These are phyloP conservation scores for Skeletonema costatum DNA, from an alignment of 108 stramenopile genomes.

Conservation along the genomic window DNA sequence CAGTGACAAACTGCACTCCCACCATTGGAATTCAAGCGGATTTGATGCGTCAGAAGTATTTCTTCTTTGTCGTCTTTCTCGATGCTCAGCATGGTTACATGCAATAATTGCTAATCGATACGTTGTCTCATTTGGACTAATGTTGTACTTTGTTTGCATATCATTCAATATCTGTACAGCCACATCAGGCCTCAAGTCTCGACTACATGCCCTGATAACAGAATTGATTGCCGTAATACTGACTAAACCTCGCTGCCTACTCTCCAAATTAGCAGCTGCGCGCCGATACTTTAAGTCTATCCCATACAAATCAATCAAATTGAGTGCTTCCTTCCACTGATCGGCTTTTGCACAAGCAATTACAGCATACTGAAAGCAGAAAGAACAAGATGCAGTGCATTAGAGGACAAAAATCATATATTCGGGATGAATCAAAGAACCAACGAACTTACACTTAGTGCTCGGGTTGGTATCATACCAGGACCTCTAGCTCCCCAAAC, in stretches of 20 bases:
- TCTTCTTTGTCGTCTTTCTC: slow-evolving; percentile 16
- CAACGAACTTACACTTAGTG: slow-evolving; percentile 39
- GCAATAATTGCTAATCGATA: slow-evolving; percentile 75
- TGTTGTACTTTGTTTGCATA: slow-evolving; percentile 43
- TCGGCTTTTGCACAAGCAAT: slow-evolving; percentile 48
- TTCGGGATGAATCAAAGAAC: neutral
- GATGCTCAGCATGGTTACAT: slow-evolving; percentile 78
- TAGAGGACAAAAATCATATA: neutral
- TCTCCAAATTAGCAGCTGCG: neutral
- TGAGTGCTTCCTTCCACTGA: slow-evolving; percentile 62
- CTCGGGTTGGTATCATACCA: slow-evolving; percentile 47
- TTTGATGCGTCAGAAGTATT: neutral
- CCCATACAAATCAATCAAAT: slow-evolving; percentile 67
- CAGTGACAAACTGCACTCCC: slow-evolving; percentile 72
- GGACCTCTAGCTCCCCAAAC: slow-evolving; percentile 46
- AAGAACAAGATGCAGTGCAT: neutral
- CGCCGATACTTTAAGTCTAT: slow-evolving; percentile 2
- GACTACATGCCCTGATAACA: slow-evolving; percentile 66
- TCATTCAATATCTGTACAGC: slow-evolving; percentile 65
- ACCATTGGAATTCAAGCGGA: slow-evolving; percentile 55
- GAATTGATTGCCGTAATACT: slow-evolving; percentile 56
- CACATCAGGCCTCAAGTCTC: slow-evolving; percentile 64
- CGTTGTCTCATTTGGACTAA: slow-evolving; percentile 50
- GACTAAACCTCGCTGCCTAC: slow-evolving; percentile 8
- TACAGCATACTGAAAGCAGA: slow-evolving; percentile 16